Conservation (phyloP, 2,329 filamentous ascomycete genomes). For the Microsporum audouinii region DNA sequence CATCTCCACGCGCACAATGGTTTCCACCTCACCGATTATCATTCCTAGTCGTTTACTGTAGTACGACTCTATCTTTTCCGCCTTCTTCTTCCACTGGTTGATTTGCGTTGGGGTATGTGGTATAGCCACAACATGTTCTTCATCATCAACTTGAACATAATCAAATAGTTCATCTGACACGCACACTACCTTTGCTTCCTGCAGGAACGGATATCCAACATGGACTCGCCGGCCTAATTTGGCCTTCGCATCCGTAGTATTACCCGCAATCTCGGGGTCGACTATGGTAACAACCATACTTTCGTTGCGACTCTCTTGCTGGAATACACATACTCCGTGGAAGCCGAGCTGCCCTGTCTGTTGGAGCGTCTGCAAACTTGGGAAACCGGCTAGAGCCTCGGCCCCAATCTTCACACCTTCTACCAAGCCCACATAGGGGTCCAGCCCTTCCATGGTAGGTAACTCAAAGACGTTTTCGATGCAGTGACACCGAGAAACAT, state of each 20-base stretch:
- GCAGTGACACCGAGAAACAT: conserved; percentile 75
- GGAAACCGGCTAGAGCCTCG: conserved; percentile 84
- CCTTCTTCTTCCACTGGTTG: conserved; percentile 71
- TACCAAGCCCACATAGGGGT: conserved; percentile 72
- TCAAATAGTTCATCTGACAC: conserved; percentile 91
- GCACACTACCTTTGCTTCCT: conserved; percentile 79
- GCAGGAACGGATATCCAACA: conserved; percentile 88
- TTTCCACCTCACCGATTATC: conserved; percentile 74
- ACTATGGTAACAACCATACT: conserved; percentile 85
- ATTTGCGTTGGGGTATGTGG: conserved; percentile 68
- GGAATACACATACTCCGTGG: conserved; percentile 88
- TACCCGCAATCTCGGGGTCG: conserved; percentile 60
- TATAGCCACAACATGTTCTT: conserved; percentile 52
- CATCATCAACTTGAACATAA: conserved; percentile 60
- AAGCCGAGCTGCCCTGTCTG: conserved; percentile 73
- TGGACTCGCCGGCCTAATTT: conserved; percentile 79
- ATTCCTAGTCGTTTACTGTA: conserved; percentile 90
- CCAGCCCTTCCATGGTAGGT: conserved; percentile 79
- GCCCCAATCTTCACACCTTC: conserved; percentile 71
- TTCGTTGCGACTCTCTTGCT: conserved; percentile 89
- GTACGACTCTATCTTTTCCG: conserved; percentile 67
- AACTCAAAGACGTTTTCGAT: conserved; percentile 95
- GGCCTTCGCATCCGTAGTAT: conserved; percentile 58
- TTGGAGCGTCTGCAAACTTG: conserved; percentile 73
- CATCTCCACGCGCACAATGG: conserved; percentile 84